Base-by-base conservation (phyloP, 225 moss, liverwort and hornwort species). In the Pseudoscleropodium purum region DNA sequence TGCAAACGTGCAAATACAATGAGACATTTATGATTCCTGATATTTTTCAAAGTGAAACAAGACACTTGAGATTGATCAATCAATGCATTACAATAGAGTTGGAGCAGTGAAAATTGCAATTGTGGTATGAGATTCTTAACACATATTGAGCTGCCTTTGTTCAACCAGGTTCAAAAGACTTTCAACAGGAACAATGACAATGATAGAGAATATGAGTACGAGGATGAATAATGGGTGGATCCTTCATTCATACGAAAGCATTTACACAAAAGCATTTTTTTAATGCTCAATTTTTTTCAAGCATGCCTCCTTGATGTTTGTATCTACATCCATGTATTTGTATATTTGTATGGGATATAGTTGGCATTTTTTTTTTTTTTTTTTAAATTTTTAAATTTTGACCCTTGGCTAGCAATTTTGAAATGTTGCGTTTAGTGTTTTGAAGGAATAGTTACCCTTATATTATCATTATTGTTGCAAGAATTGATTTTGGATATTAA, bases 361-460 rank as follows among this genome's bases (percentile, higher is more conserved):
- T 56, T 79, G 9, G 10, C 4, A 57, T 25, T n/a, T n/a, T n/a
- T n/a, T n/a, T n/a, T n/a, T n/a, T n/a, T n/a, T n/a, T n/a, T n/a
- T n/a, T n/a, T n/a, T n/a, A 1, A 6, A n/a, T 26, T 2, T 26
- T 57, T 5, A 17, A 54, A 54, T 54, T 54, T 79, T 56, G 17
- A 57, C 1, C 0, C 0, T 1, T 0, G 6, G 4, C 1, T n/a
- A 79, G 11, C 0, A 0, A 17, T 57, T 57, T 0, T 16, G 0
- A 23, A 78, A 78, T 0, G 4, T 78, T 26, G 4, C n/a, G 10
- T 10, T 1, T 56, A 57, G 11, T 36, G 2, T 56, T 56, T 52
- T n/a, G 8, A 36, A 0, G 34, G 36, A 0, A 14, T 77, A 8
- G 7, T 52, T 36, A 49, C 3, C 33, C 2, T 75, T 0, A 8